A percentile compares a stretch with the other conserved stretches of the same genome.
phyloP scores from a whole-genome alignment of 73 alveolate species.

The Paramecium primaurelia region DNA sequence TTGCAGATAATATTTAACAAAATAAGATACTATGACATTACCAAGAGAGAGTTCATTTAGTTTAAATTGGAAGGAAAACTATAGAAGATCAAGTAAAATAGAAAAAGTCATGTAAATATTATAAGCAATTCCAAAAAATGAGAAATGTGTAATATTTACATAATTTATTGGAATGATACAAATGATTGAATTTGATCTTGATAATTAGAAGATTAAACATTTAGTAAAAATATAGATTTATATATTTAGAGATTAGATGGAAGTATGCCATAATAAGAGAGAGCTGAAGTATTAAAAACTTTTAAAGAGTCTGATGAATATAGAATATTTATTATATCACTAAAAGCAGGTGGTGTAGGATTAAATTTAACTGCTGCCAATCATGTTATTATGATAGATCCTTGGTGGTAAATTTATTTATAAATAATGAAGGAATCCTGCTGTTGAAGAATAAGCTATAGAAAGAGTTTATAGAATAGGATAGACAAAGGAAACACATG shows the following conservation, averaged over 20 bases:
- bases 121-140: constrained; percentile 14
- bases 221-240: constrained; percentile 54
- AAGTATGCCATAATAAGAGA: constrained; percentile 37
- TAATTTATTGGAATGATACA: constrained; percentile 72
- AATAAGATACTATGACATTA: constrained; percentile 57
- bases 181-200: constrained; percentile 65
- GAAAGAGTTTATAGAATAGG: constrained; percentile 48
- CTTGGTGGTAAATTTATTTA: constrained; percentile 91
- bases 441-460: constrained; percentile 61
- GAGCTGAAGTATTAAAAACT: constrained; percentile 35
- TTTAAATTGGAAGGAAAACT: constrained; percentile 44
- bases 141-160: constrained; percentile 67
- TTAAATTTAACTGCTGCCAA: constrained; percentile 93
- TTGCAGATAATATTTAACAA: constrained; percentile 57
- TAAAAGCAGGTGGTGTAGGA: constrained; percentile 91
- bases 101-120: constrained; percentile 47
- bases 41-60: constrained; percentile 60
- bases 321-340: constrained; percentile 64
- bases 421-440: constrained; percentile 55
- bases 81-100: constrained; percentile 51
- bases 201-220: constrained; percentile 56
- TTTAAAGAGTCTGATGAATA: constrained; percentile 42
- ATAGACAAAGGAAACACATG: background rate
- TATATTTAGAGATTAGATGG: constrained; percentile 61
- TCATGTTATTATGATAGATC: constrained; percentile 93